A percentile compares a stretch with the other conserved stretches of the same genome.
Evolutionary conservation across 345 rosid genomes (phyloP).

Genomic region (Lepidium didymum): DNA sequence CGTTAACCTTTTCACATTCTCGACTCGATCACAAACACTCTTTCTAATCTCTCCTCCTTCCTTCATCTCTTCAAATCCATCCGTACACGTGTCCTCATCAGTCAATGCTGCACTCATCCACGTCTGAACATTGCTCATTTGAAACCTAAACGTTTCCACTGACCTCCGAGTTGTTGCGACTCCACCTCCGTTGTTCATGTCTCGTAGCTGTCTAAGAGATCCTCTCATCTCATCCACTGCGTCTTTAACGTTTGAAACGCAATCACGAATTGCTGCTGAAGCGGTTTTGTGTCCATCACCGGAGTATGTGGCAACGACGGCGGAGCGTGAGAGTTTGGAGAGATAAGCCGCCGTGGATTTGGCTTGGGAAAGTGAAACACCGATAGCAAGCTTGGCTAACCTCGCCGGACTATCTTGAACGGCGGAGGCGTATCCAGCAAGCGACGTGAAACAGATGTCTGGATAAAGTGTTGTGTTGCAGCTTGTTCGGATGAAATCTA

Average conservation of each 20-base stretch:
- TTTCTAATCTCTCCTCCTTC: constrained; percentile 32
- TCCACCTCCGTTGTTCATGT: constrained; percentile 23
- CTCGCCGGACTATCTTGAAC: constrained; percentile 48
- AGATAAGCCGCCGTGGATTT: constrained; percentile 44
- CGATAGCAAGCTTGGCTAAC: constrained; percentile 54
- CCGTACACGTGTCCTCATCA: constrained; percentile 83
- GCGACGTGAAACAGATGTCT: constrained; percentile 64
- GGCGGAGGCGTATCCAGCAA: constrained; percentile 50
- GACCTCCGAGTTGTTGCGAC: constrained; percentile 15
- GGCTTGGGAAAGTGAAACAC: constrained; percentile 46
- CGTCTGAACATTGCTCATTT: constrained; percentile 79
- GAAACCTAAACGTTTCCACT: constrained; percentile 47
- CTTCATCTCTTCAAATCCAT: constrained; percentile 50
- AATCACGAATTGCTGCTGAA: constrained; percentile 64
- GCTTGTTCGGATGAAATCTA: constrained; percentile 62
- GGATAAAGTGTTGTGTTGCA: constrained; percentile 77
- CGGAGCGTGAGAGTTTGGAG: constrained; percentile 50
- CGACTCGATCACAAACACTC: constrained; percentile 38
- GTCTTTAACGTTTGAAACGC: constrained; percentile 68
- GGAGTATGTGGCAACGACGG: constrained; percentile 33
- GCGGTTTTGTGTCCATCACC: constrained; percentile 8
- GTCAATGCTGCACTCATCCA: constrained; percentile 94
- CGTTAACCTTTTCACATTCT: constrained; percentile 51
- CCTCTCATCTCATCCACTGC: constrained; percentile 80
- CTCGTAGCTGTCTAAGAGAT: constrained; percentile 69